A percentile compares a stretch with the other conserved stretches of the same genome.
phyloP scores from a whole-genome alignment of 1,139 yeast species.

The Saccharomyces hybrid region DNA sequence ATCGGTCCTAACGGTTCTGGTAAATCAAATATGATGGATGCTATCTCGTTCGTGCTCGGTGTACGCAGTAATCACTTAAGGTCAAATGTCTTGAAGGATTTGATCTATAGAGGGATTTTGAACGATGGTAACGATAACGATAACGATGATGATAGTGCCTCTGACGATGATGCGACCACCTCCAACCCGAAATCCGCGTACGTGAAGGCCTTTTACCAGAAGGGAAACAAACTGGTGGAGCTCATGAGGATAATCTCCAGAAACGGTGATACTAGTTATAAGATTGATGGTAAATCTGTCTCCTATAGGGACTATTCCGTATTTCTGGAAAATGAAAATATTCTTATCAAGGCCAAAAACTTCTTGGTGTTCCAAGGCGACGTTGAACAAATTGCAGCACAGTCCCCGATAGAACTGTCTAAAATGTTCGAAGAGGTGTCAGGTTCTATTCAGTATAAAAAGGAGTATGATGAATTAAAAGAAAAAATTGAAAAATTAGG shows the following conservation, averaged over 20 bases:
- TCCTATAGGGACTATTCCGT: slow-evolving; percentile 59
- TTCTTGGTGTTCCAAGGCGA: slow-evolving; percentile 96
- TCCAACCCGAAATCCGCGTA: slow-evolving; percentile 52
- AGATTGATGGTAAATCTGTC: slow-evolving; percentile 55
- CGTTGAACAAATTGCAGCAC: slow-evolving; percentile 88
- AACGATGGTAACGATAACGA: slow-evolving; percentile 16
- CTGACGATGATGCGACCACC: background rate
- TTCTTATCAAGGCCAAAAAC: slow-evolving; percentile 81
- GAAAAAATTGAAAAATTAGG: slow-evolving; percentile 63
- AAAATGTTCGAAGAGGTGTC: slow-evolving; percentile 72
- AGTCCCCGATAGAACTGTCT: slow-evolving; percentile 70
- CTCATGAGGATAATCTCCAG: slow-evolving; percentile 42
- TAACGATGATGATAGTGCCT: slow-evolving; percentile 20
- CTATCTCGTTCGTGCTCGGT: slow-evolving; percentile 91
- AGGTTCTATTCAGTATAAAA: slow-evolving; percentile 63
- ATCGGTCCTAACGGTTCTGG: slow-evolving; percentile 99
- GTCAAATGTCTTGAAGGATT: slow-evolving; percentile 63
- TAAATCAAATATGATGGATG: slow-evolving; percentile 97
- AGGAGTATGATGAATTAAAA: slow-evolving; percentile 60
- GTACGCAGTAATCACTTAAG: slow-evolving; percentile 70
- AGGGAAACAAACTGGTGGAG: slow-evolving; percentile 40
- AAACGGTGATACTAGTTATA: slow-evolving; percentile 61
- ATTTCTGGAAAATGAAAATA: slow-evolving; percentile 70
- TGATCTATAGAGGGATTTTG: slow-evolving; percentile 68
- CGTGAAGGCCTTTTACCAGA: slow-evolving; percentile 74